These are phyloP conservation scores for Solanum chiquidenum DNA, from an alignment of 257 asterid genomes.

Conservation along the genomic window DNA sequence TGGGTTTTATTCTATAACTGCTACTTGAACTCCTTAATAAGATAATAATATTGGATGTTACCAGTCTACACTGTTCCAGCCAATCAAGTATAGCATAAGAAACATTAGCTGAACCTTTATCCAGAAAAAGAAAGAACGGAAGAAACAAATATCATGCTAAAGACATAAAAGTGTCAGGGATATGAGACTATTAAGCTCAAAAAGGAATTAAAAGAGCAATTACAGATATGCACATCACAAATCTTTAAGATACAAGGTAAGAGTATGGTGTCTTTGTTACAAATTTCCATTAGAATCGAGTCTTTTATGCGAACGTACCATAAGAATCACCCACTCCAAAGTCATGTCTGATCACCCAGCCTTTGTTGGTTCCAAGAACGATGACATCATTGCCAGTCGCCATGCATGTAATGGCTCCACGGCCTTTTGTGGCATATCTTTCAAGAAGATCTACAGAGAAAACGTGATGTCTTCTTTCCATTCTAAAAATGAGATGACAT, in stretches of 20 bases:
- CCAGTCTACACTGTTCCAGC: not conserved
- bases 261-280: not conserved
- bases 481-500: not conserved
- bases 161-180: not conserved
- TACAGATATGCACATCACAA: not conserved
- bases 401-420: conserved; percentile 86
- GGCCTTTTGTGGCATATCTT: conserved; percentile 88
- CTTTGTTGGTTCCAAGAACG: conserved; percentile 85
- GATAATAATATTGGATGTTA: not conserved
- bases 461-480: conserved; percentile 67
- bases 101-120: not conserved
- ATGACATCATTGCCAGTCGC: conserved; percentile 93
- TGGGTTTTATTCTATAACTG: not conserved
- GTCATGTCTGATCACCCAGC: conserved; percentile 91
- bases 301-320: conserved; percentile 27
- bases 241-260: not conserved
- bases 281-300: not conserved
- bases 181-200: not conserved
- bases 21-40: not conserved
- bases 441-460: conserved; percentile 88
- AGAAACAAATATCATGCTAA: not conserved
- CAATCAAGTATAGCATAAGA: not conserved
- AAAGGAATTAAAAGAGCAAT: not conserved
- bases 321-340: conserved; percentile 79
- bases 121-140: not conserved